Conservation (phyloP, 2,329 filamentous ascomycete genomes). For the Lecanicillium sp. region DNA sequence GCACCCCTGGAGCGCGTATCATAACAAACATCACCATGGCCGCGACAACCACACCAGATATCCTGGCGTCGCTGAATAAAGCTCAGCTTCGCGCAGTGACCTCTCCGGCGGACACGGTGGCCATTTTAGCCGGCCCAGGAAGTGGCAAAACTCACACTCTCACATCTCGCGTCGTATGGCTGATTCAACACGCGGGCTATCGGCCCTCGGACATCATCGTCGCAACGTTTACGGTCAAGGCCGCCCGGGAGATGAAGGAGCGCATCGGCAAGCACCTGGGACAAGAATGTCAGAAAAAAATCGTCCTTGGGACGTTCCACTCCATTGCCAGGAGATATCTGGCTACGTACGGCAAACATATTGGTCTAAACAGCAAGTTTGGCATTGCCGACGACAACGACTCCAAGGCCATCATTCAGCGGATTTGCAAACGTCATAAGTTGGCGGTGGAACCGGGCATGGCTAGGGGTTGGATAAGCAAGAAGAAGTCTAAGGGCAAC, state of each 20-base stretch:
- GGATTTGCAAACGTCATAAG: slow-evolving; percentile 71
- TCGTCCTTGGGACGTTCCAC: slow-evolving; percentile 91
- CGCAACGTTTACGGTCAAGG: slow-evolving; percentile 95
- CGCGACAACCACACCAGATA: slow-evolving; percentile 16
- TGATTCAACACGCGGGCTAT: slow-evolving; percentile 64
- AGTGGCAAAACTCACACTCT: slow-evolving; percentile 93
- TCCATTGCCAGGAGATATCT: slow-evolving; percentile 84
- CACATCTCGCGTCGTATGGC: slow-evolving; percentile 84
- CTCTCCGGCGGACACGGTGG: slow-evolving; percentile 46
- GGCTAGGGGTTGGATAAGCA: slow-evolving; percentile 71
- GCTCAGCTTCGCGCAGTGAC: slow-evolving; percentile 50
- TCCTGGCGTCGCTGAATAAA: slow-evolving; percentile 44
- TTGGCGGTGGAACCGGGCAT: slow-evolving; percentile 60
- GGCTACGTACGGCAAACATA: slow-evolving; percentile 72
- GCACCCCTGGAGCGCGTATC: no score
- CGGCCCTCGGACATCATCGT: slow-evolving; percentile 85
- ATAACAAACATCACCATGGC: not conserved
- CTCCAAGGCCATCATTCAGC: slow-evolving; percentile 68
- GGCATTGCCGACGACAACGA: slow-evolving; percentile 84
- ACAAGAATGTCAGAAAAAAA: slow-evolving; percentile 61
- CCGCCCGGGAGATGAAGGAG: slow-evolving; percentile 86
- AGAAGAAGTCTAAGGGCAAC: slow-evolving; percentile 51
- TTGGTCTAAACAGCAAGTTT: slow-evolving; percentile 77
- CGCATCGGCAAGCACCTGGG: slow-evolving; percentile 78
- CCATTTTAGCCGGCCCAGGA: slow-evolving; percentile 60